These are phyloP conservation scores for Pluteus cervinus DNA, from an alignment of 768 basidiomycete species.

Conservation along the genomic window DNA sequence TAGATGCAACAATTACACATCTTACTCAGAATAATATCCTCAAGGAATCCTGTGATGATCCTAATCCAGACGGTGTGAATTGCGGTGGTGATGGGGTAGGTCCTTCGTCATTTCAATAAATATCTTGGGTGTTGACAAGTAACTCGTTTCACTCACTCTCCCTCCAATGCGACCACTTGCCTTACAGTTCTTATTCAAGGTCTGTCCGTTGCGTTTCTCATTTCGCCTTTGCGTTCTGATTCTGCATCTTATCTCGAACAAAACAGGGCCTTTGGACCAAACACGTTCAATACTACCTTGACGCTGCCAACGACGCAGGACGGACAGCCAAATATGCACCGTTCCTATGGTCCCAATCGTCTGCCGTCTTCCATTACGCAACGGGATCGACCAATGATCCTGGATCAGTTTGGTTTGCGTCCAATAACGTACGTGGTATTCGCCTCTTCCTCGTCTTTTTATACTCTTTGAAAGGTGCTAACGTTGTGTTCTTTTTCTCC, in stretches of 20 bases:
- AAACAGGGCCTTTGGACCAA: conserved; percentile 46
- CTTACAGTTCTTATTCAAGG: no score
- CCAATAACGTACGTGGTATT: conserved; percentile 22
- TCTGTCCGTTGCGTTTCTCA: no score
- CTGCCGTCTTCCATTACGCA: conserved; percentile 38
- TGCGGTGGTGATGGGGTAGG: conserved; percentile 43
- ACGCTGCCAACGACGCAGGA: conserved; percentile 34
- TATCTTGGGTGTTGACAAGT: no score
- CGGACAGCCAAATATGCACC: conserved; percentile 37
- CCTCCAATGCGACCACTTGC: no score
- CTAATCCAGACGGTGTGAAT: conserved; percentile 25
- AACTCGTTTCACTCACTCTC: no score
- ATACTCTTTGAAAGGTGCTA: no score
- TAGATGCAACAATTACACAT: conserved; percentile 41
- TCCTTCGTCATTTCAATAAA: no score
- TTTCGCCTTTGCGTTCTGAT: no score
- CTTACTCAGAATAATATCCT: conserved; percentile 36
- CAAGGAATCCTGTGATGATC: conserved; percentile 48
- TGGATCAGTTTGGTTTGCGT: conserved; percentile 42
- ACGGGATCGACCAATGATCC: conserved; percentile 32
- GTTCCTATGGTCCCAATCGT: conserved; percentile 35
- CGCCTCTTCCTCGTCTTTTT: neutral
- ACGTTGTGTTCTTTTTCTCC: no score
- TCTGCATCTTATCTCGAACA: neutral
- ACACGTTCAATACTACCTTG: conserved; percentile 44